These are phyloP conservation scores for Tetradesmus lagerheimii DNA, from an alignment of 139 green algal genomes.

Conservation along the genomic window DNA sequence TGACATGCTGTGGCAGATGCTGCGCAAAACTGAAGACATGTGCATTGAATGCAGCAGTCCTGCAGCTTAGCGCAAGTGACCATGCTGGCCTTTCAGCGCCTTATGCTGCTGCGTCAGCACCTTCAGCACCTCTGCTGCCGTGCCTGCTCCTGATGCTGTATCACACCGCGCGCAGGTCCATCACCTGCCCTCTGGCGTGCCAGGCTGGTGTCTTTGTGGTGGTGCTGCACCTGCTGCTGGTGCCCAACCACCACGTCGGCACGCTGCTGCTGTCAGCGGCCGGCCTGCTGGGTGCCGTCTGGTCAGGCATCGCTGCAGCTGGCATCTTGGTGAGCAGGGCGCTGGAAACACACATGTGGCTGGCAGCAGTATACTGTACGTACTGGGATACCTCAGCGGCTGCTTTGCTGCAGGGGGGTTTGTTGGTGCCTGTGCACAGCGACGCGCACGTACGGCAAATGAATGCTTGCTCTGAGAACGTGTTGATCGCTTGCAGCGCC, in stretches of 20 bases:
- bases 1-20: neutral
- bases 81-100: too few species aligned
- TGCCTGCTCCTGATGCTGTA: neutral
- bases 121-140: neutral
- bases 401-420: too few species aligned
- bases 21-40: neutral
- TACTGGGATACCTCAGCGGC: neutral
- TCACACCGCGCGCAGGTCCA: slow-evolving; percentile 19
- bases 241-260: slow-evolving; percentile 23
- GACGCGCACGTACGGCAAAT: too few species aligned
- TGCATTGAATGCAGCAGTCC: neutral
- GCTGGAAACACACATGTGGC: neutral
- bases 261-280: slow-evolving; percentile 23
- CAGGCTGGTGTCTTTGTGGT: slow-evolving; percentile 39
- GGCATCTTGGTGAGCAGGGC: neutral
- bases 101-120: neutral
- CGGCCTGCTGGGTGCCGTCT: slow-evolving; percentile 18
- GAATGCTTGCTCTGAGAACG: too few species aligned
- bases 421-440: too few species aligned
- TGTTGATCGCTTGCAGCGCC: too few species aligned
- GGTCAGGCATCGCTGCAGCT: slow-evolving; percentile 1
- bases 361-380: neutral
- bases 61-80: too few species aligned
- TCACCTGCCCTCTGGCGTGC: slow-evolving; percentile 36
- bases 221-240: slow-evolving; percentile 40